These are phyloP conservation scores for Collariella sp. DNA, from an alignment of 495 filamentous ascomycete genomes.

Conservation along the genomic window DNA sequence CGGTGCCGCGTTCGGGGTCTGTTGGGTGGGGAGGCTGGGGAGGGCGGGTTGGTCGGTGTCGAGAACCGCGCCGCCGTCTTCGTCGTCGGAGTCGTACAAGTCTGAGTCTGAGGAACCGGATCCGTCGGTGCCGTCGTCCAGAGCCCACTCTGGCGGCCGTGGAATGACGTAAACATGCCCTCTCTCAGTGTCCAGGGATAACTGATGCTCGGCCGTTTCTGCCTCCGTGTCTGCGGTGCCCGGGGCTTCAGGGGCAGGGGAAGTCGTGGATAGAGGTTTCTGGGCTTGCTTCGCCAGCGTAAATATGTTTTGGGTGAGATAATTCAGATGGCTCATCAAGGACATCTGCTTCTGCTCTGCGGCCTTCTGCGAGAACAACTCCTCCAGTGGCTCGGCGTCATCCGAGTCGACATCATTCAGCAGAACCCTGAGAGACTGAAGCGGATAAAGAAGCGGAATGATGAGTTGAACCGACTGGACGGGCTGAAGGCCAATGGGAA, in stretches of 20 bases:
- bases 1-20: conserved; percentile 53
- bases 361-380: conserved; percentile 54
- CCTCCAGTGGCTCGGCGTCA: conserved; percentile 53
- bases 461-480: conserved; percentile 59
- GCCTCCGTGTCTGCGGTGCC: conserved; percentile 16
- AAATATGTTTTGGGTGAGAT: conserved; percentile 66
- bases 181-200: conserved; percentile 34
- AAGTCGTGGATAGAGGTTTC: neutral
- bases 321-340: conserved; percentile 69
- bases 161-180: conserved; percentile 69
- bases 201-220: conserved; percentile 21
- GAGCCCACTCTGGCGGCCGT: conserved; percentile 73
- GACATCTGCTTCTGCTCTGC: conserved; percentile 49
- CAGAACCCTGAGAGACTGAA: conserved; percentile 58
- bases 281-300: conserved; percentile 49
- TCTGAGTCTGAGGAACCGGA: conserved; percentile 16
- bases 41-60: conserved; percentile 29
- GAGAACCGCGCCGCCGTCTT: conserved; percentile 39
- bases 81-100: conserved; percentile 39
- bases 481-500: conserved; percentile 54
- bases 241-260: neutral
- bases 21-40: conserved; percentile 28
- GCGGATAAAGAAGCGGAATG: conserved; percentile 64
- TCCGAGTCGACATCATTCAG: conserved; percentile 54
- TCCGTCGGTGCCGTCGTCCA: conserved; percentile 35